Percentiles rank a stretch among this genome's conserved stretches.
phyloP scores from a whole-genome alignment of 352 stramenopile species.

The Plasmopara halstedii region DNA sequence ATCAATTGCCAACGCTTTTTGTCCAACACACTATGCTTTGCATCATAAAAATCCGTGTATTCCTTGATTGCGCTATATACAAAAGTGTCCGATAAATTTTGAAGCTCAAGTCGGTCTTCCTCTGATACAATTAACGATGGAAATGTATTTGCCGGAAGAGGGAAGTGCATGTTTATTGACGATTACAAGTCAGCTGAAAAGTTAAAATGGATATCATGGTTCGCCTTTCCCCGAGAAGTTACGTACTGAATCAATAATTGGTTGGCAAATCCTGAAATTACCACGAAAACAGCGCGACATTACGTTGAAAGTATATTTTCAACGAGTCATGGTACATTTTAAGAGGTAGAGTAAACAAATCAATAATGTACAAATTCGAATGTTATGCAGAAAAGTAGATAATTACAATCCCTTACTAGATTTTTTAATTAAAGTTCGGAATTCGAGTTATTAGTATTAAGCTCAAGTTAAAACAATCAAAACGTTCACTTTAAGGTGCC shows the following conservation, averaged over 20 bases:
- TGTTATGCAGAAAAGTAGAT: no score
- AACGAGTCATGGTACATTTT: no score
- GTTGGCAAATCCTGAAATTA: background rate
- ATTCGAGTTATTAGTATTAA: no score
- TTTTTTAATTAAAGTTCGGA: no score
- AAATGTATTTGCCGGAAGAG: slow-evolving; percentile 28
- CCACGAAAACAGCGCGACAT: background rate
- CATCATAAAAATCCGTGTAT: slow-evolving; percentile 31
- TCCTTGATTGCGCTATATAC: slow-evolving; percentile 28
- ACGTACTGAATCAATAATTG: no score
- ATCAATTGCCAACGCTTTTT: slow-evolving; percentile 35
- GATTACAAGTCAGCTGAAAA: background rate
- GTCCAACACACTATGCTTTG: slow-evolving; percentile 20
- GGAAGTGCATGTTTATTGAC: slow-evolving; percentile 15
- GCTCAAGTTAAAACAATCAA: no score
- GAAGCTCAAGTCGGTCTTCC: slow-evolving; percentile 23
- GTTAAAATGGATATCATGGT: background rate
- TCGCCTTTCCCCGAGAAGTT: no score
- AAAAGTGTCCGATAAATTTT: slow-evolving; percentile 20
- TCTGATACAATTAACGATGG: slow-evolving; percentile 22
- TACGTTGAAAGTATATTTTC: background rate
- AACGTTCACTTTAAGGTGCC: no score
- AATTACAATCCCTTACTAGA: no score
- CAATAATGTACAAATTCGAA: no score
- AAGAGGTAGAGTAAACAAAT: no score